Conservation (phyloP, 2,329 filamentous ascomycete genomes). For the Penicillium palitans region DNA sequence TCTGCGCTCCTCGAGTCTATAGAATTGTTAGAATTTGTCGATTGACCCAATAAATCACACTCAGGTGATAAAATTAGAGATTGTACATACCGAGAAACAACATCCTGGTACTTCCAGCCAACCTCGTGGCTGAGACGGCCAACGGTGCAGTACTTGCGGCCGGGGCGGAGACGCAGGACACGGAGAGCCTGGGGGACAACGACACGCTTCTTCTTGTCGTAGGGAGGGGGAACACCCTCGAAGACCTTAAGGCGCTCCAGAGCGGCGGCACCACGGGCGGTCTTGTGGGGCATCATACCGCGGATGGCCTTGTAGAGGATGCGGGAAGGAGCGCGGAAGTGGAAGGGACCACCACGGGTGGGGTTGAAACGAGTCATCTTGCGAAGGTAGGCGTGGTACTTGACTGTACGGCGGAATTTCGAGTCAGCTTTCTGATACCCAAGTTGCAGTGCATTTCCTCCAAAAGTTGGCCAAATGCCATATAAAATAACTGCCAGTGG, state of each 20-base stretch:
- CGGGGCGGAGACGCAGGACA: constrained; percentile 94
- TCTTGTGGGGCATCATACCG: constrained; percentile 99
- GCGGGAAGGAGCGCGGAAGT: constrained; percentile 98
- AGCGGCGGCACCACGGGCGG: constrained; percentile 91
- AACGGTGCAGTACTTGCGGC: constrained; percentile 99
- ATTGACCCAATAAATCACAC: background rate
- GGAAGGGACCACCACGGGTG: constrained; percentile 98
- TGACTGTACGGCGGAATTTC: constrained; percentile 66
- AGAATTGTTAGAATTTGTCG: constrained; percentile 22
- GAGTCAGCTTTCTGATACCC: constrained; percentile 48
- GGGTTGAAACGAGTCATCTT: constrained; percentile 99
- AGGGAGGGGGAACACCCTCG: constrained; percentile 97
- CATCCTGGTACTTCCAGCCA: constrained; percentile 99
- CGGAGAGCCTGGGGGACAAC: constrained; percentile 98
- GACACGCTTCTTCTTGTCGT: constrained; percentile 99
- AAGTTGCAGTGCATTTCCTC: constrained; percentile 1
- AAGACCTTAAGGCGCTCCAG: constrained; percentile 99
- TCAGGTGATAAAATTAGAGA: background rate
- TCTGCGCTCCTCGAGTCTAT: constrained; percentile 96
- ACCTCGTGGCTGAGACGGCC: constrained; percentile 98
- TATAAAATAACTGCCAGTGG: background rate
- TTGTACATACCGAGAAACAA: constrained; percentile 84
- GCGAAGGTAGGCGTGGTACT: constrained; percentile 99
- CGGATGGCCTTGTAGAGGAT: constrained; percentile 99
- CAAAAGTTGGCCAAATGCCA: background rate